Base-by-base conservation (phyloP, 805 yeast species). In the Brettanomyces anomalus region DNA sequence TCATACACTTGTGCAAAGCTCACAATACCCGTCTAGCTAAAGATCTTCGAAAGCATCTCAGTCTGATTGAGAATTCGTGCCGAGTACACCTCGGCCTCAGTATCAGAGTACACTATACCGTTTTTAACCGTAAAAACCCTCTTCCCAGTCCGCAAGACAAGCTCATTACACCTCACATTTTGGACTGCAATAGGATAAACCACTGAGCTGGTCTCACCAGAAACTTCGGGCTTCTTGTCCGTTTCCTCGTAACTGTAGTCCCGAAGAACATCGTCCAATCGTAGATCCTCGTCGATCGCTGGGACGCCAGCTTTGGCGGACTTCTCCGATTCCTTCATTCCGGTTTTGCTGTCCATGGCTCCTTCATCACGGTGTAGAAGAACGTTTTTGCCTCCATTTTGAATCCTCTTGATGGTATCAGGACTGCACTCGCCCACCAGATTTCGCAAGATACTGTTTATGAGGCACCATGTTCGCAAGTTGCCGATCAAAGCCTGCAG, bases 391-490 rank as follows among this genome's bases (percentile, higher is more conserved):
- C 28, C 28, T 24, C 28, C 28, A 24, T 24, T 24, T 24, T 33
- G 13, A 3, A 33, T 17, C 3, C 19, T 15, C 35, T 7, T 17
- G 35, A 19, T 16, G 7, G 15, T 19, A 8, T 17, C 28, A 11
- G 28, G 28, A 24, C 28, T 24, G 28, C 28, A 7, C 13, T 32
- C 34, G 13, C n/a, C 13, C 13, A 33, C 18, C 14, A 39, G 21
- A 4, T 59, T 58, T 4, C 56, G 39, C 13, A 60, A 32, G 10
- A 59, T 32, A 17, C 46, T 55, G 41, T 54, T 54, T 17, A 58
- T 16, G 18, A 57, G 41, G 30, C 56, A 54, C 65, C 64, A 60
- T 17, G 43, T 57, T 13, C 65, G 44, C 4, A 60, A 40, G 0
- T 44, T 43, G n/a, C 44, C 42, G 3, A 58, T 40, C n/a, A 59